phyloP scores from a whole-genome alignment of 2,329 filamentous ascomycete species.

The Grosmannia huntii region DNA sequence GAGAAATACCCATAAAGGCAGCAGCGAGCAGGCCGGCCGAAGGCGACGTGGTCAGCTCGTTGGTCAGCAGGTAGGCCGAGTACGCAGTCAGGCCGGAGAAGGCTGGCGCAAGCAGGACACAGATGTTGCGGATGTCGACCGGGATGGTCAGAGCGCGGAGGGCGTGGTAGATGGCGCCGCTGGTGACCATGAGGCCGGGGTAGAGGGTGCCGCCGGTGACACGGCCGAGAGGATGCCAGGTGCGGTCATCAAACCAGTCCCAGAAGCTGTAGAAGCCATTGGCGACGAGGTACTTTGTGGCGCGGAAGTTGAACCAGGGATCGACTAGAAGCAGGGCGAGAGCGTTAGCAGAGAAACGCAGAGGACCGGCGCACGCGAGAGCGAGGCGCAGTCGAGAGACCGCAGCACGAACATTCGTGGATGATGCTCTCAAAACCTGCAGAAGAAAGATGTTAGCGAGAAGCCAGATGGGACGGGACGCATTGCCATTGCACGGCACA shows the following conservation, averaged over 20 bases:
- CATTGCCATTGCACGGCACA: not conserved
- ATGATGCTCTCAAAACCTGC: slow-evolving; percentile 96
- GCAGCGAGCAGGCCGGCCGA: slow-evolving; percentile 92
- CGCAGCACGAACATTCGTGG: slow-evolving; percentile 74
- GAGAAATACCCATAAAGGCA: slow-evolving; percentile 92
- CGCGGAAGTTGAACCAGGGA: slow-evolving; percentile 99
- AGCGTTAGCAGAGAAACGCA: slow-evolving; percentile 15
- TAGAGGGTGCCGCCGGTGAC: slow-evolving; percentile 98
- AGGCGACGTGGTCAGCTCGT: slow-evolving; percentile 91
- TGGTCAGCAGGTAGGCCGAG: slow-evolving; percentile 87
- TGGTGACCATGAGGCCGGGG: slow-evolving; percentile 97
- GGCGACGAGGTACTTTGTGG: slow-evolving; percentile 92
- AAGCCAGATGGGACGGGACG: not conserved
- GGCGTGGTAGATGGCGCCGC: slow-evolving; percentile 88
- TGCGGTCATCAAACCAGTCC: slow-evolving; percentile 99
- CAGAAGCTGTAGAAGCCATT: slow-evolving; percentile 98
- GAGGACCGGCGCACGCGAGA: slow-evolving; percentile 6
- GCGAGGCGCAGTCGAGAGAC: slow-evolving; percentile 9
- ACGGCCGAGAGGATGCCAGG: slow-evolving; percentile 97
- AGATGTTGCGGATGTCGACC: slow-evolving; percentile 97
- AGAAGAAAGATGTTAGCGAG: not conserved
- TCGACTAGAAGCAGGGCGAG: slow-evolving; percentile 52
- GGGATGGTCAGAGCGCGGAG: slow-evolving; percentile 81
- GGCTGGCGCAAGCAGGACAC: slow-evolving; percentile 84
- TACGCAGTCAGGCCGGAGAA: slow-evolving; percentile 91